A percentile compares a stretch with the other conserved stretches of the same genome.
Conservation (phyloP, 2,329 filamentous ascomycete species). For the Aaosphaeria arxii region DNA sequence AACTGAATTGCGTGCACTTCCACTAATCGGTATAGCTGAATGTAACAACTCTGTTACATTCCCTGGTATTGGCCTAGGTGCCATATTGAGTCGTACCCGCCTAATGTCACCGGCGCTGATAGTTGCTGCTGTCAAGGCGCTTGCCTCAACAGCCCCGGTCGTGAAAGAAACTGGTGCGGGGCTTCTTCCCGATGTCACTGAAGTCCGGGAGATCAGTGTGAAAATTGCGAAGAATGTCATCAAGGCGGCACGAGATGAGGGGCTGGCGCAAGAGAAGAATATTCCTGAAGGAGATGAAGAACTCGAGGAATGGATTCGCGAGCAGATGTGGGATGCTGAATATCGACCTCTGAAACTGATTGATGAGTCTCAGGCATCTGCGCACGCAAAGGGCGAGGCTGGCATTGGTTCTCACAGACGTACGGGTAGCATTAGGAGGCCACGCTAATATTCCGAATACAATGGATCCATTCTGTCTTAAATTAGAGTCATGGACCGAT, state of each 20-base stretch:
- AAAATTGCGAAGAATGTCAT: conserved; percentile 76
- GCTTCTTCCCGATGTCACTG: conserved; percentile 71
- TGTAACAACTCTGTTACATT: conserved; percentile 89
- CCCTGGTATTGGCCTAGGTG: conserved; percentile 80
- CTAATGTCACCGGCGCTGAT: conserved; percentile 75
- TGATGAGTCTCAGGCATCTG: conserved; percentile 47
- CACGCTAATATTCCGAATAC: no score
- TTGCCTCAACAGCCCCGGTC: conserved; percentile 70
- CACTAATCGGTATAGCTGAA: conserved; percentile 56
- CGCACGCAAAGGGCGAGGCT: conserved; percentile 59
- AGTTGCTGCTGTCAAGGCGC: conserved; percentile 71
- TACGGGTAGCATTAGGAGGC: conserved; percentile 3
- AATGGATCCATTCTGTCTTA: no score
- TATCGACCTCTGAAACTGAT: conserved; percentile 65
- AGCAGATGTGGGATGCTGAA: conserved; percentile 76
- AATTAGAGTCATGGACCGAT: no score
- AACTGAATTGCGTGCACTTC: conserved; percentile 1
- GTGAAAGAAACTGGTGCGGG: conserved; percentile 60
- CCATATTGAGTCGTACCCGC: conserved; percentile 65
- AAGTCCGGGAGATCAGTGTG: conserved; percentile 73
- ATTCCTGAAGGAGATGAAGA: conserved; percentile 61
- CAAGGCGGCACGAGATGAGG: conserved; percentile 66
- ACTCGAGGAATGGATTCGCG: conserved; percentile 68
- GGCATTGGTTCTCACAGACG: conserved; percentile 36
- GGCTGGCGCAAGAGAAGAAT: conserved; percentile 59